phyloP scores from a whole-genome alignment of 306 rosid genomes.

The Abrus precatorius region DNA sequence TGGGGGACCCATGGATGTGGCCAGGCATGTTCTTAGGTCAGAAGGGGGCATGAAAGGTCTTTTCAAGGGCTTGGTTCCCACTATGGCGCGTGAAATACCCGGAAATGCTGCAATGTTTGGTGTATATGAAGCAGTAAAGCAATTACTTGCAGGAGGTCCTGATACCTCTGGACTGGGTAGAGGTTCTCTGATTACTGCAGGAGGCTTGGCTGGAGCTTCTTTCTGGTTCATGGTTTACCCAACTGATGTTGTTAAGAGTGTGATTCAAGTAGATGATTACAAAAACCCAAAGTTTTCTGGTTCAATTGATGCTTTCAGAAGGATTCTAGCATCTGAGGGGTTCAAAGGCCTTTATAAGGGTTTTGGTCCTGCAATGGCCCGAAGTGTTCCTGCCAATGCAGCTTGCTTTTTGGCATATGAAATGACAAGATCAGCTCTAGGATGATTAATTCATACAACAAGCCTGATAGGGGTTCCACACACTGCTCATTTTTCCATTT shows the following conservation, averaged over 20 bases:
- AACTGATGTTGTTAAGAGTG: conserved; percentile 94
- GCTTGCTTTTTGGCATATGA: conserved; percentile 98
- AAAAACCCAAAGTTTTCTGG: conserved; percentile 87
- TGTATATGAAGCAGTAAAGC: conserved; percentile 83
- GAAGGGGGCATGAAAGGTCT: conserved; percentile 93
- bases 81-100: conserved; percentile 91
- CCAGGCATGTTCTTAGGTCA: conserved; percentile 77
- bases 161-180: conserved; percentile 84
- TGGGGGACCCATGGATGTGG: conserved; percentile 97
- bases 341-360: conserved; percentile 87
- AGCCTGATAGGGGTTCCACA: conserved; percentile 32
- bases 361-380: conserved; percentile 94
- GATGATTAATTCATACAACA: conserved; percentile 49
- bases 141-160: conserved; percentile 76
- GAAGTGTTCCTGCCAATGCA: conserved; percentile 95
- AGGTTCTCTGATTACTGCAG: conserved; percentile 83
- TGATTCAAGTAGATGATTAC: conserved; percentile 86
- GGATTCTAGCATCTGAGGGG: conserved; percentile 78
- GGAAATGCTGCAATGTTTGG: conserved; percentile 98
- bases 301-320: conserved; percentile 79
- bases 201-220: conserved; percentile 94
- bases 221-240: conserved; percentile 87
- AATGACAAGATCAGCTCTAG: conserved; percentile 84
- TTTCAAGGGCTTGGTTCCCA: conserved; percentile 89
- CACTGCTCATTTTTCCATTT: conserved; percentile 19